Conservation (phyloP, 2,329 filamentous ascomycete species). For the Microdochium nivale region DNA sequence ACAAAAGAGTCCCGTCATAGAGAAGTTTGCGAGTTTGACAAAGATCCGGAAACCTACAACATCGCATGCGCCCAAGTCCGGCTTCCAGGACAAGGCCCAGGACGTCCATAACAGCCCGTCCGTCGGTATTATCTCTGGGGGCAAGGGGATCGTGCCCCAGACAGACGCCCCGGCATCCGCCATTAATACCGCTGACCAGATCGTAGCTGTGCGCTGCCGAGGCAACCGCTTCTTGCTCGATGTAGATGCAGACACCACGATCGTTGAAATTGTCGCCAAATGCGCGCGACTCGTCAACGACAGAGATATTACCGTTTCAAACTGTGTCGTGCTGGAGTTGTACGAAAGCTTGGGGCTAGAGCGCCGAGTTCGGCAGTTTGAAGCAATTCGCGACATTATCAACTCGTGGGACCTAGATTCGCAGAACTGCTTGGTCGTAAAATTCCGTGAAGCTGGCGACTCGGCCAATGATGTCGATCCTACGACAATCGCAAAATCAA, state of each 20-base stretch:
- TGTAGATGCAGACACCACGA: slow-evolving; percentile 65
- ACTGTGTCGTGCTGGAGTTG: slow-evolving; percentile 67
- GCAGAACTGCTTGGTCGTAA: slow-evolving; percentile 65
- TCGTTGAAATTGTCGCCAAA: slow-evolving; percentile 62
- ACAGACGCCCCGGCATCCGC: slow-evolving; percentile 74
- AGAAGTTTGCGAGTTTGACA: slow-evolving; percentile 38
- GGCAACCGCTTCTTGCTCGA: slow-evolving; percentile 62
- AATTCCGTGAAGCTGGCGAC: slow-evolving; percentile 47
- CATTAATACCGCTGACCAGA: slow-evolving; percentile 69
- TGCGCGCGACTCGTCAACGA: slow-evolving; percentile 52
- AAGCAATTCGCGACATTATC: slow-evolving; percentile 77
- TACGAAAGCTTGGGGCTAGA: slow-evolving; percentile 72
- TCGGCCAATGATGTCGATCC: slow-evolving; percentile 55
- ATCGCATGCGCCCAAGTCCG: slow-evolving; percentile 17
- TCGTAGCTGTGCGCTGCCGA: slow-evolving; percentile 65
- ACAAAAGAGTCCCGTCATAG: slow-evolving; percentile 31
- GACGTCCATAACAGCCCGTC: slow-evolving; percentile 14
- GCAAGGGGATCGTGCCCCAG: slow-evolving; percentile 36
- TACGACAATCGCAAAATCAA: slow-evolving; percentile 47
- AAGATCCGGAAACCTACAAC: slow-evolving; percentile 28
- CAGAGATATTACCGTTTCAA: slow-evolving; percentile 47
- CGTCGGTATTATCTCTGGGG: slow-evolving; percentile 33
- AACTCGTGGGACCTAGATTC: slow-evolving; percentile 85
- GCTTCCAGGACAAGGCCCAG: slow-evolving; percentile 16
- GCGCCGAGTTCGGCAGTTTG: slow-evolving; percentile 75